A percentile compares a stretch with the other conserved stretches of the same genome.
phyloP scores from a whole-genome alignment of 805 yeast genomes.

The Citeromyces matritensis region DNA sequence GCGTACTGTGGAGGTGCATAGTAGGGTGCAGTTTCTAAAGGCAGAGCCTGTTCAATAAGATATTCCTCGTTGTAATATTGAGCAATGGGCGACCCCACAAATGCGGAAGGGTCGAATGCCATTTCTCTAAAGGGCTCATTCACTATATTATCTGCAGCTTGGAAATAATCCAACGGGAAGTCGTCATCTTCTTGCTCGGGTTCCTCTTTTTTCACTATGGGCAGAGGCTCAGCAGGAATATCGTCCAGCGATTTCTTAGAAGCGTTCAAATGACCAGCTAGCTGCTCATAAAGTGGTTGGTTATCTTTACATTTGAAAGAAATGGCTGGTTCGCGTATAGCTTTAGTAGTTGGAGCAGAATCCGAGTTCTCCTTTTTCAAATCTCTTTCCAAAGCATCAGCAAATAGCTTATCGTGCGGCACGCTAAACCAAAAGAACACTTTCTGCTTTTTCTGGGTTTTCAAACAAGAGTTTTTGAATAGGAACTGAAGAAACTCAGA shows the following conservation, averaged over 20 bases:
- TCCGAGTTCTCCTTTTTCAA: constrained; percentile 55
- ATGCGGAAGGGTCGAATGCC: background rate
- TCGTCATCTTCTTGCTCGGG: constrained; percentile 37
- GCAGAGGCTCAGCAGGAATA: background rate
- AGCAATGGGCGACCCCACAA: constrained; percentile 1
- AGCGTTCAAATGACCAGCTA: constrained; percentile 12
- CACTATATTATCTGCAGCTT: constrained; percentile 1
- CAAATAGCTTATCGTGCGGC: constrained; percentile 82
- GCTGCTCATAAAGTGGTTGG: constrained; percentile 36
- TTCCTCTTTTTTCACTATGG: background rate
- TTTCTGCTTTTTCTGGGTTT: constrained; percentile 94
- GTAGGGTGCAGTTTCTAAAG: background rate
- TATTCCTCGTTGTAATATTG: background rate
- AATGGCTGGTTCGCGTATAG: constrained; percentile 65
- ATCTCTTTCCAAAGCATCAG: constrained; percentile 89
- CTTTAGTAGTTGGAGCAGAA: constrained; percentile 57
- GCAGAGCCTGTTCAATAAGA: constrained; percentile 1
- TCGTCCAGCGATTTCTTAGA: constrained; percentile 1
- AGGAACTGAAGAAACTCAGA: constrained; percentile 74
- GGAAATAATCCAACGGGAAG: constrained; percentile 55
- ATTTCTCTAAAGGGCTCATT: background rate
- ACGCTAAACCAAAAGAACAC: constrained; percentile 96
- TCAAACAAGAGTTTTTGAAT: constrained; percentile 71
- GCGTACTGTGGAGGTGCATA: too few species aligned
- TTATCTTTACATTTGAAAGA: constrained; percentile 33